phyloP scores from a whole-genome alignment of 805 yeast genomes.

The Tetrapisispora namnaoensis region DNA sequence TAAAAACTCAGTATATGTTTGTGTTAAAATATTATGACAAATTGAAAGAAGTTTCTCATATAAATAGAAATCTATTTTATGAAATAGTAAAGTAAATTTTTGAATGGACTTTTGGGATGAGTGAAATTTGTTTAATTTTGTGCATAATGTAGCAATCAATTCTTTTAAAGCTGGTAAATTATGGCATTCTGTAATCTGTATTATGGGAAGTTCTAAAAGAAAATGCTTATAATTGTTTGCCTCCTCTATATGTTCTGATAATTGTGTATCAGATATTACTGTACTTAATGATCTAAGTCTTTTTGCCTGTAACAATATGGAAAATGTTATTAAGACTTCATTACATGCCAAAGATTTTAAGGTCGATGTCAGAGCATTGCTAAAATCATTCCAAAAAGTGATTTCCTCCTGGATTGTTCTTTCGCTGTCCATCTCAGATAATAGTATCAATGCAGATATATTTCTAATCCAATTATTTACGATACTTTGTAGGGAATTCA shows the following conservation, averaged over 20 bases:
- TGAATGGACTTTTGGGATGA: constrained; percentile 46
- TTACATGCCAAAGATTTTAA: constrained; percentile 47
- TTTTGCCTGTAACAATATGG: constrained; percentile 43
- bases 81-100: constrained; percentile 57
- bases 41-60: constrained; percentile 35
- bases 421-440: constrained; percentile 40
- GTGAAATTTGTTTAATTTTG: constrained; percentile 54
- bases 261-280: constrained; percentile 60
- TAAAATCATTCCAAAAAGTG: constrained; percentile 70
- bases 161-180: constrained; percentile 36
- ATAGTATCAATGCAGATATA: constrained; percentile 39
- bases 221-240: constrained; percentile 53
- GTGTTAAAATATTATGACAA: constrained; percentile 35
- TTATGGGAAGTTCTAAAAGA: constrained; percentile 60
- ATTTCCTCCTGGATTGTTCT: constrained; percentile 59
- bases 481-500: constrained; percentile 59
- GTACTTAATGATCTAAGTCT: constrained; percentile 49
- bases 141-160: constrained; percentile 41
- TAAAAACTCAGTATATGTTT: not conserved
- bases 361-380: constrained; percentile 44
- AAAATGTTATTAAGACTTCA: constrained; percentile 48
- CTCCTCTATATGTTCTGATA: constrained; percentile 42
- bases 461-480: constrained; percentile 70
- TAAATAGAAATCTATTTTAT: constrained; percentile 52
- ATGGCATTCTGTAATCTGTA: constrained; percentile 42